Percentiles rank a stretch among this genome's conserved stretches.
These are phyloP conservation scores for Dothiorella sarmentorum DNA, from an alignment of 2,329 filamentous ascomycete genomes.

Conservation along the genomic window DNA sequence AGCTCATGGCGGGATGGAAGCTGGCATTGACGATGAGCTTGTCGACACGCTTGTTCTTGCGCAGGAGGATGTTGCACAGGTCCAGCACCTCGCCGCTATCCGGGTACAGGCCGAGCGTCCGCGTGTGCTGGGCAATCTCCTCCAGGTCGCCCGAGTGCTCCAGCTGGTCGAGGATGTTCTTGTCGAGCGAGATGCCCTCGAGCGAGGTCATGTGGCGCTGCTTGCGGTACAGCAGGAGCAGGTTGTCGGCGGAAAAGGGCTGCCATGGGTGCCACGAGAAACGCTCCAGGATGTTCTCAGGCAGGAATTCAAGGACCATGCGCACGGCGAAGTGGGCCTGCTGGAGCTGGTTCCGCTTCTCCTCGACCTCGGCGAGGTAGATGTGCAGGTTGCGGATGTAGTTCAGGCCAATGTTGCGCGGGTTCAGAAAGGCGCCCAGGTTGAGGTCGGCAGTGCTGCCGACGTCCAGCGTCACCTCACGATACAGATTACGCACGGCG, in stretches of 20 bases:
- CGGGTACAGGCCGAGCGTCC: conserved; percentile 47
- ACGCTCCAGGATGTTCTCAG: conserved; percentile 47
- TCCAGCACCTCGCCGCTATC: conserved; percentile 45
- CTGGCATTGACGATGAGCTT: conserved; percentile 48
- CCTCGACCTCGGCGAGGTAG: conserved; percentile 43
- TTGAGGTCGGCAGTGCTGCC: conserved; percentile 43
- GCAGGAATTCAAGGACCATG: conserved; percentile 49
- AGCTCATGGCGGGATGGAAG: conserved; percentile 39
- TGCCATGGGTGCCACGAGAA: conserved; percentile 52
- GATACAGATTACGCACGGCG: conserved; percentile 45
- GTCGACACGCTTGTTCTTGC: conserved; percentile 41
- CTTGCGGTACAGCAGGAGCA: conserved; percentile 47
- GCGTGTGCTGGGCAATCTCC: conserved; percentile 40
- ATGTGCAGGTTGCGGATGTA: conserved; percentile 46
- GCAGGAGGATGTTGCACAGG: conserved; percentile 42
- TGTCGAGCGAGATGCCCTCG: conserved; percentile 47
- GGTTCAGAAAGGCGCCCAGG: conserved; percentile 45
- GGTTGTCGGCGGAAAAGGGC: conserved; percentile 46
- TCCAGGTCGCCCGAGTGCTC: conserved; percentile 41
- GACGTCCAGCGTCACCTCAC: conserved; percentile 46
- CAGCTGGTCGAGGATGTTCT: conserved; percentile 39
- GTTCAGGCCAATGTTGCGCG: conserved; percentile 46
- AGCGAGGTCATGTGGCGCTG: conserved; percentile 49
- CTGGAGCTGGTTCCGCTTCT: conserved; percentile 44
- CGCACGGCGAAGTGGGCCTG: conserved; percentile 48